Conservation (phyloP, 2,329 filamentous ascomycete species). For the Atkinsonella texensis region DNA sequence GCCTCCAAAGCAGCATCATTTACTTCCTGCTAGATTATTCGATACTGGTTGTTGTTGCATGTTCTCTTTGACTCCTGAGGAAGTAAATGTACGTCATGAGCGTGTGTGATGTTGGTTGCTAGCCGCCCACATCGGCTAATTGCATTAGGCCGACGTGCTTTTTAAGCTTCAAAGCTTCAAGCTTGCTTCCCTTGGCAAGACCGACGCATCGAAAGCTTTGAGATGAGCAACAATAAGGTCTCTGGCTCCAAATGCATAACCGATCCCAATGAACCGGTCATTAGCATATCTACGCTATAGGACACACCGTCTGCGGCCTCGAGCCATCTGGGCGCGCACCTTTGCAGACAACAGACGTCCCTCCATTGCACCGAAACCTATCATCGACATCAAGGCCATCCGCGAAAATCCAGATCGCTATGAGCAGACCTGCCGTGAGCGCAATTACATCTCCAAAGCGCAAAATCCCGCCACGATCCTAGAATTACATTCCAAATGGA, state of each 20-base stretch:
- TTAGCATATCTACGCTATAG: slow-evolving; percentile 16
- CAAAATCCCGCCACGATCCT: slow-evolving; percentile 44
- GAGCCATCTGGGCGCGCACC: slow-evolving; percentile 9
- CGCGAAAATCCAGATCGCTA: slow-evolving; percentile 73
- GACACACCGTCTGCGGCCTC: background rate
- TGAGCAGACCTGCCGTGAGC: slow-evolving; percentile 68
- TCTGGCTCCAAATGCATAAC: slow-evolving; percentile 3
- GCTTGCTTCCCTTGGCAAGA: slow-evolving; percentile 5
- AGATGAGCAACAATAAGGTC: background rate
- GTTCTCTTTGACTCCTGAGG: background rate
- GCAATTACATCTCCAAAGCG: slow-evolving; percentile 60
- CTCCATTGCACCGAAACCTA: slow-evolving; percentile 64
- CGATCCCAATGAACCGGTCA: slow-evolving; percentile 19
- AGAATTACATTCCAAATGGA: slow-evolving; percentile 43
- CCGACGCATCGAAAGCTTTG: background rate
- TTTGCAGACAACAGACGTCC: slow-evolving; percentile 35
- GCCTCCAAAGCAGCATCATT: too few species aligned
- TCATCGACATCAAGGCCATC: slow-evolving; percentile 79
- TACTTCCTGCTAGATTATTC: too few species aligned
- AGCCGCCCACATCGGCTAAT: slow-evolving; percentile 1
- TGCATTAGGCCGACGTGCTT: slow-evolving; percentile 3
- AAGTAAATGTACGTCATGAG: background rate
- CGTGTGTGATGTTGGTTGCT: too few species aligned
- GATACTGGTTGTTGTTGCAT: background rate
- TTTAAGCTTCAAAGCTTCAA: background rate